Evolutionary conservation across 768 basidiomycete genomes (phyloP).

Genomic region (Candolleomyces efflorescens): DNA sequence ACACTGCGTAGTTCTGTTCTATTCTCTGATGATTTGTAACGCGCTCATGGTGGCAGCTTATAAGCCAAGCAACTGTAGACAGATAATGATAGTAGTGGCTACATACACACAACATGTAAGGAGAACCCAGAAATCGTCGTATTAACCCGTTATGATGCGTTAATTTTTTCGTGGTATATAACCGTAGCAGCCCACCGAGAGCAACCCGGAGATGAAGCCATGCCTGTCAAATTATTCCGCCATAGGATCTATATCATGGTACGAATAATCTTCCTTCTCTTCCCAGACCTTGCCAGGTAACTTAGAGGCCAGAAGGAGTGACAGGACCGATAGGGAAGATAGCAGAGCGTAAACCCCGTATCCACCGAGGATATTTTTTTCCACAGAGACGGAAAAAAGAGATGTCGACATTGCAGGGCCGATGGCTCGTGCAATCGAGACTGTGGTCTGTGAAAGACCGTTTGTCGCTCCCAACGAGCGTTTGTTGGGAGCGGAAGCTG

Average conservation of each 20-base stretch:
- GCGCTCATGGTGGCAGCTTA: too few species aligned
- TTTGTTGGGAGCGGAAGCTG: constrained; percentile 44
- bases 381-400: constrained; percentile 48
- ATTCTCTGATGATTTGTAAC: too few species aligned
- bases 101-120: too few species aligned
- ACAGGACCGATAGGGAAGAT: constrained; percentile 25
- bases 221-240: background rate
- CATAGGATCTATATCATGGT: background rate
- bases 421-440: constrained; percentile 42
- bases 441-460: constrained; percentile 43
- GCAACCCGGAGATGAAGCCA: too few species aligned
- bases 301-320: constrained; percentile 25
- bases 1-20: too few species aligned
- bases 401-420: constrained; percentile 48
- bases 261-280: constrained; percentile 15
- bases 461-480: constrained; percentile 48
- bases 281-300: constrained; percentile 37
- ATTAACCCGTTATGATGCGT: too few species aligned
- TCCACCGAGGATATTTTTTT: constrained; percentile 42
- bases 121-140: too few species aligned
- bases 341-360: constrained; percentile 42
- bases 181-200: too few species aligned
- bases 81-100: too few species aligned
- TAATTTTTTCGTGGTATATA: too few species aligned
- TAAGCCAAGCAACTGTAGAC: too few species aligned